A percentile compares a stretch with the other conserved stretches of the same genome.
Conservation (phyloP, 2,329 filamentous ascomycete genomes). For the Aschersonia sp. region DNA sequence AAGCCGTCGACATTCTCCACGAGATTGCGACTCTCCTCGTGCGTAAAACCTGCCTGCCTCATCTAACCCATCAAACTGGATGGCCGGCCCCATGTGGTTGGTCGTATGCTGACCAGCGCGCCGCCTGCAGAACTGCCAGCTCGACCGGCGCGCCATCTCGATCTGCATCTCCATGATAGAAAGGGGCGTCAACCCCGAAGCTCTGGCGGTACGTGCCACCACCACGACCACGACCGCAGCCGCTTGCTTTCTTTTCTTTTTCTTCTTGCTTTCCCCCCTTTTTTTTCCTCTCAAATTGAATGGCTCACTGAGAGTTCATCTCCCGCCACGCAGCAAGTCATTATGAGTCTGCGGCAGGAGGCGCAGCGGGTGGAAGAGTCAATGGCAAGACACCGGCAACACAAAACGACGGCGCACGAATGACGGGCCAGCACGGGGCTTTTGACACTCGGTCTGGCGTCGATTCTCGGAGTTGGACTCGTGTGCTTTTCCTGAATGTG, state of each 20-base stretch:
- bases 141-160: conserved; percentile 80
- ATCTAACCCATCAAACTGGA: no score
- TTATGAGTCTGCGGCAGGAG: conserved; percentile 44
- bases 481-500: no score
- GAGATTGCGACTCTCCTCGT: conserved; percentile 86
- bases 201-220: conserved; percentile 57
- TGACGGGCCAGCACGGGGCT: no score
- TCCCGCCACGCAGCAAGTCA: conserved; percentile 30
- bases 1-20: conserved; percentile 69
- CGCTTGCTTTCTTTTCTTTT: no score
- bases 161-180: conserved; percentile 96
- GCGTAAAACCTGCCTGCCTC: conserved; percentile 15
- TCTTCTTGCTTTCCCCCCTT: no score
- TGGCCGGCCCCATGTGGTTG: no score
- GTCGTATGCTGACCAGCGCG: conserved; percentile 1
- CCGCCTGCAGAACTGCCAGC: conserved; percentile 63
- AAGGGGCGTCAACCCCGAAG: conserved; percentile 92
- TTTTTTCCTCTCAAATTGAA: neutral
- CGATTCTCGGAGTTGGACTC: no score
- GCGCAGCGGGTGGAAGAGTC: conserved; percentile 32
- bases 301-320: no score
- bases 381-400: neutral
- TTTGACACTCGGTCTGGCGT: no score
- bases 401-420: no score
- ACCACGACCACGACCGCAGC: no score